A percentile compares a stretch with the other conserved stretches of the same genome.
Conservation (phyloP, 1,139 yeast species). For the Geotrichum reessii region DNA sequence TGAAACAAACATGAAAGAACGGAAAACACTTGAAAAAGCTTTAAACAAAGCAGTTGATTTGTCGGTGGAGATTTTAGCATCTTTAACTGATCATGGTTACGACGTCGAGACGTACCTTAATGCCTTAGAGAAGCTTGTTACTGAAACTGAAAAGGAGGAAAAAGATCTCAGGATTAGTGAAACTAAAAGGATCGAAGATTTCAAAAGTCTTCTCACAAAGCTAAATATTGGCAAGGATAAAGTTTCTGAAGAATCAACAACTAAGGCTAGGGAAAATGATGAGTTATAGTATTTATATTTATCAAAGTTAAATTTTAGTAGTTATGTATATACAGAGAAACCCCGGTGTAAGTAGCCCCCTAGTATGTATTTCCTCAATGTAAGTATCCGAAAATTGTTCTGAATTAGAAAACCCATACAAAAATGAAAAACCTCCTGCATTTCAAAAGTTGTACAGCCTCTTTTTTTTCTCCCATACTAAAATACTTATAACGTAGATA, state of each 20-base stretch:
- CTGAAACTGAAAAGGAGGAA: conserved; percentile 6
- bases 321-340: too few relatives aligned
- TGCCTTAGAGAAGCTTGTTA: conserved; percentile 2
- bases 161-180: not conserved
- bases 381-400: too few relatives aligned
- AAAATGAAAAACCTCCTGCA: too few relatives aligned
- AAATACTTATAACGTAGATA: too few relatives aligned
- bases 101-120: conserved; percentile 1
- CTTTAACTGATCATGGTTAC: not conserved
- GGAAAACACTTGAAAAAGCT: conserved; percentile 13
- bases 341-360: too few relatives aligned
- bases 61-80: not conserved
- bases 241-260: not conserved
- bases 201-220: not conserved
- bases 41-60: conserved; percentile 1
- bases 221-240: not conserved
- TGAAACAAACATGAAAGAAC: conserved; percentile 1
- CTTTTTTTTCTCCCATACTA: too few relatives aligned
- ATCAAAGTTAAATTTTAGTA: too few relatives aligned
- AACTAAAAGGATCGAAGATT: not conserved
- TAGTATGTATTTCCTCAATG: too few relatives aligned
- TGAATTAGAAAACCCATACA: too few relatives aligned
- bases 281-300: conserved; percentile 3
- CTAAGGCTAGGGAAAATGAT: conserved; percentile 2
- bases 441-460: too few relatives aligned